Conservation (phyloP, 768 basidiomycete species). For the Cystofilobasidium capitatum region DNA sequence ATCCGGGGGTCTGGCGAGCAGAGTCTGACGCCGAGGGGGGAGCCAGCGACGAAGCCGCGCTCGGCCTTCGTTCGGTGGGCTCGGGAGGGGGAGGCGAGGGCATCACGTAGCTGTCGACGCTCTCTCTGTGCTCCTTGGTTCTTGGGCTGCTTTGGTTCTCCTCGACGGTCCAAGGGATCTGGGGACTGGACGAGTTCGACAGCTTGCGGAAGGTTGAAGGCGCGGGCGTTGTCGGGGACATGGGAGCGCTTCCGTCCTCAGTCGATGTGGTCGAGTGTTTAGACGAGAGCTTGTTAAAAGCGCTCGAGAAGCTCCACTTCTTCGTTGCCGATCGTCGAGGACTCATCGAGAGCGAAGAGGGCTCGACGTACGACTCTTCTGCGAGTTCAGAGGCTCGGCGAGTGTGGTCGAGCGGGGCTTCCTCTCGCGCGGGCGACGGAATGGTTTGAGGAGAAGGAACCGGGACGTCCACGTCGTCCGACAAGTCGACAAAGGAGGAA, state of each 20-base stretch:
- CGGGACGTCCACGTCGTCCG: constrained; percentile 40
- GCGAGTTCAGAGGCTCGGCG: constrained; percentile 17
- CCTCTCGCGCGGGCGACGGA: constrained; percentile 12
- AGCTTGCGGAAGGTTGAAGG: neutral
- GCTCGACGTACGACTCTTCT: neutral
- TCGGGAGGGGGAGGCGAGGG: constrained; percentile 20
- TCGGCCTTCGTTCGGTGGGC: constrained; percentile 26
- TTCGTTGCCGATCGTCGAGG: constrained; percentile 57
- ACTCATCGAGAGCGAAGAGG: neutral
- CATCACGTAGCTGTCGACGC: constrained; percentile 36
- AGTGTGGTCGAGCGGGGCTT: constrained; percentile 36
- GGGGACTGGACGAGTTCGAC: neutral
- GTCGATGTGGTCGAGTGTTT: constrained; percentile 11
- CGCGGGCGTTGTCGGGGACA: constrained; percentile 1
- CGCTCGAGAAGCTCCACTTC: constrained; percentile 91
- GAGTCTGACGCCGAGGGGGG: neutral
- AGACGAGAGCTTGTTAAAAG: constrained; percentile 42
- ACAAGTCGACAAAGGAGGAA: constrained; percentile 54
- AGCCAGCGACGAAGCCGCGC: constrained; percentile 23
- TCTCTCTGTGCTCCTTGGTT: constrained; percentile 49
- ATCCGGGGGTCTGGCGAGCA: neutral
- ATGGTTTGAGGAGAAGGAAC: neutral
- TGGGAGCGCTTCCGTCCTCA: neutral
- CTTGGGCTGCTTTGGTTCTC: constrained; percentile 33
- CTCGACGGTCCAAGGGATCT: constrained; percentile 25